Evolutionary conservation across 148 eudicot species (phyloP).

Genomic region (Polygonum aviculare): DNA sequence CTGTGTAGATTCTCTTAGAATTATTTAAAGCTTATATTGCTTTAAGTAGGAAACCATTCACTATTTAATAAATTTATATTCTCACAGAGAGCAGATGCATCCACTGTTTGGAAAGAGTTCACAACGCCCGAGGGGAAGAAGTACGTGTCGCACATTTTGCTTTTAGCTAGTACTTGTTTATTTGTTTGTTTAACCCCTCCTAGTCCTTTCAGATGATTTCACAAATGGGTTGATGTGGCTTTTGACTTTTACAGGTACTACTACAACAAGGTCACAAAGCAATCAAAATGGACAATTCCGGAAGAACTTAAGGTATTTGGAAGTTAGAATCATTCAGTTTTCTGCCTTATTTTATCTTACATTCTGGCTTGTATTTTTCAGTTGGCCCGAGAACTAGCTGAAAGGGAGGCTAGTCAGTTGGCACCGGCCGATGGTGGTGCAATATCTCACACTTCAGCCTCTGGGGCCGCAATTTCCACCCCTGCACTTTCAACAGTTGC

Average conservation of each 20-base stretch:
- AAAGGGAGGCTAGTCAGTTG: constrained; percentile 42
- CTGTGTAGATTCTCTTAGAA: not conserved
- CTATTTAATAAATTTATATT: constrained; percentile 16
- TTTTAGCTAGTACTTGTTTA: not conserved
- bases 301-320: constrained; percentile 79
- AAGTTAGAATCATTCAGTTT: constrained; percentile 3
- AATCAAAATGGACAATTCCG: constrained; percentile 93
- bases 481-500: constrained; percentile 35
- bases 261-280: constrained; percentile 83
- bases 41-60: not conserved
- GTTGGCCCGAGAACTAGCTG: constrained; percentile 92
- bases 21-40: not conserved
- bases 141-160: constrained; percentile 32
- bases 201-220: not conserved
- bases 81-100: constrained; percentile 91
- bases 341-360: not conserved
- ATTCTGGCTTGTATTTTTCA: constrained; percentile 17
- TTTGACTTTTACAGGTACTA: constrained; percentile 56
- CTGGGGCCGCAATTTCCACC: constrained; percentile 27
- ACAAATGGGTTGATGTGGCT: not conserved
- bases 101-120: constrained; percentile 98
- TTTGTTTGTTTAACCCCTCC: not conserved
- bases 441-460: constrained; percentile 21
- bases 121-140: constrained; percentile 79
- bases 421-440: constrained; percentile 24